Conservation (phyloP, 2,329 filamentous ascomycete species). For the Phyllosticta citribraziliensis region DNA sequence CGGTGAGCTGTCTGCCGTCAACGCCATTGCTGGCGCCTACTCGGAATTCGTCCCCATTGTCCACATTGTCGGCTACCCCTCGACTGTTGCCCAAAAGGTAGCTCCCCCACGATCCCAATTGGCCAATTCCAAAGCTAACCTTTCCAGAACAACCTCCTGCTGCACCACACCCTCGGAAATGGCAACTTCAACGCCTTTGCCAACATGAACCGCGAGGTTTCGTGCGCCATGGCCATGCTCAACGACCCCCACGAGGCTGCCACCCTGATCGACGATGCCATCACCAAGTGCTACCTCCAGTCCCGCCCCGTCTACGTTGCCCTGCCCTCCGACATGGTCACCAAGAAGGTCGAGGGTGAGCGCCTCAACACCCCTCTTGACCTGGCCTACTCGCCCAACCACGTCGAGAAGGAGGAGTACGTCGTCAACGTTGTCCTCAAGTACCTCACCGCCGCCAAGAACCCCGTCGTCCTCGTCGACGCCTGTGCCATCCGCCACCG, state of each 20-base stretch:
- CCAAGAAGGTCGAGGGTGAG: conserved; percentile 64
- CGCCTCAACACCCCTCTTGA: conserved; percentile 63
- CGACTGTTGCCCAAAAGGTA: conserved; percentile 28
- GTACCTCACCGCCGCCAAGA: conserved; percentile 61
- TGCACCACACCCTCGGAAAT: conserved; percentile 40
- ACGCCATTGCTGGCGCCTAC: conserved; percentile 38
- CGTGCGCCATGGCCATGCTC: conserved; percentile 61
- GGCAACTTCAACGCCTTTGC: conserved; percentile 75
- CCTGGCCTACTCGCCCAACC: conserved; percentile 53
- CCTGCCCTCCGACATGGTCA: conserved; percentile 71
- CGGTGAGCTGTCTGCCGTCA: conserved; percentile 38
- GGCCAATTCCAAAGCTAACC: neutral
- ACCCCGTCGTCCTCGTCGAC: conserved; percentile 71
- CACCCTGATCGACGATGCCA: conserved; percentile 64
- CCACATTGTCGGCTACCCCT: conserved; percentile 38
- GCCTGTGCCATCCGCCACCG: conserved; percentile 72
- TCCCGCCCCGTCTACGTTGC: conserved; percentile 77
- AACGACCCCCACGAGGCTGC: conserved; percentile 61
- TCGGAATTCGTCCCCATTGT: conserved; percentile 38
- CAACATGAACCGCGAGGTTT: conserved; percentile 65
- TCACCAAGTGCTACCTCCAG: conserved; percentile 63
- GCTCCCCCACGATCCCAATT: neutral
- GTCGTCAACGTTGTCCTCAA: conserved; percentile 72
- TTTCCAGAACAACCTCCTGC: conserved; percentile 27
- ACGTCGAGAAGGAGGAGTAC: conserved; percentile 64